phyloP scores from a whole-genome alignment of 2,329 filamentous ascomycete genomes.

The Colletotrichum sp. region DNA sequence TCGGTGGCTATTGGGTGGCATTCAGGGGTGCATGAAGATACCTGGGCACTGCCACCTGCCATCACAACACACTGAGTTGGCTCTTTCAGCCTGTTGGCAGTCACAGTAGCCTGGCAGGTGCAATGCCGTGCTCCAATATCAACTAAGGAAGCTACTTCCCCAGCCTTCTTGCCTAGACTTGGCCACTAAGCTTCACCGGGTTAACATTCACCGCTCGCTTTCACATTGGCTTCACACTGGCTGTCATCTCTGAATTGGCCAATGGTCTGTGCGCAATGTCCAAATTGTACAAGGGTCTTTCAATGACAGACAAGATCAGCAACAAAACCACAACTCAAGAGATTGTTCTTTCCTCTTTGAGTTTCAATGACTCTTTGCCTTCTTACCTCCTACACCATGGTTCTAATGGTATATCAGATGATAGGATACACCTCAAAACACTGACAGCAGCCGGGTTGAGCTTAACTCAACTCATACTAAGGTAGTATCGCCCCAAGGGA shows the following conservation, averaged over 20 bases:
- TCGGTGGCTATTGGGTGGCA: background rate
- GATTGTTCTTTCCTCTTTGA: background rate
- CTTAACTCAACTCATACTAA: background rate
- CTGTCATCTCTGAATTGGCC: background rate
- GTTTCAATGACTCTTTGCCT: background rate
- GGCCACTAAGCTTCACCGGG: background rate
- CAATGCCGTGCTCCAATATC: background rate
- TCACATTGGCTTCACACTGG: background rate
- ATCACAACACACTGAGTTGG: background rate
- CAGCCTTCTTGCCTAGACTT: background rate
- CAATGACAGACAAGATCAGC: background rate
- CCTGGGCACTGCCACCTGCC: slow-evolving; percentile 8
- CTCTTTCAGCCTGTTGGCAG: background rate
- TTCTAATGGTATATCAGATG: background rate
- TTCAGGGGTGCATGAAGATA: slow-evolving; percentile 22
- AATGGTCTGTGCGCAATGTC: background rate
- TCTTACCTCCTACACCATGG: background rate
- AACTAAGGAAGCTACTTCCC: background rate
- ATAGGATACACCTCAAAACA: background rate
- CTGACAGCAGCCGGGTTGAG: background rate
- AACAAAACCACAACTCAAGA: background rate
- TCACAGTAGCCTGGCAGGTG: background rate
- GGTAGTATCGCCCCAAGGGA: background rate
- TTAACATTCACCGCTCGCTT: background rate
- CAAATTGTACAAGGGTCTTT: background rate